Percentiles rank a stretch among this genome's conserved stretches.
phyloP scores from a whole-genome alignment of 129 eudicot species.

The Erigeron canadensis region DNA sequence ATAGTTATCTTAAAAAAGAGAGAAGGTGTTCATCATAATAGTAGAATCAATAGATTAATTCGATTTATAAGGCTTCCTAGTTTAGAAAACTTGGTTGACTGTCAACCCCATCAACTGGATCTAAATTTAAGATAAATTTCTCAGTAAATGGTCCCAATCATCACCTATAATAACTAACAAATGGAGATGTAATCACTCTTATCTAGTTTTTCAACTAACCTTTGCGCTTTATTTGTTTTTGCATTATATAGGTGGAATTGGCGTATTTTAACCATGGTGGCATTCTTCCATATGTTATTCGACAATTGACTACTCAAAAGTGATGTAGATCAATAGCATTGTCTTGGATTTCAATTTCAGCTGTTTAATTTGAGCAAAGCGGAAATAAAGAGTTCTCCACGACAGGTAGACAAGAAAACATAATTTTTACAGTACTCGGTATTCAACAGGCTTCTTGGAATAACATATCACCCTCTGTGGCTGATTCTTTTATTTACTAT shows the following conservation, averaged over 20 bases:
- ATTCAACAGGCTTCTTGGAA: not conserved
- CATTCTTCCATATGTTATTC: constrained; percentile 57
- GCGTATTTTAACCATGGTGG: constrained; percentile 68
- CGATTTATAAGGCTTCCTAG: not conserved
- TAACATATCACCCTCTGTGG: not conserved
- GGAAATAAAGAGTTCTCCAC: constrained; percentile 12
- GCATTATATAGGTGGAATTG: constrained; percentile 52
- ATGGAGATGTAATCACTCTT: not conserved
- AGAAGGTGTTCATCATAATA: not conserved
- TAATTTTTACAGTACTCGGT: not conserved
- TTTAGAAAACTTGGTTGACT: not conserved
- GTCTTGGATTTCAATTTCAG: not conserved
- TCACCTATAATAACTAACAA: not conserved
- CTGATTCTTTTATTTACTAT: not conserved
- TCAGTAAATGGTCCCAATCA: not conserved
- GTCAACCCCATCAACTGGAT: not conserved
- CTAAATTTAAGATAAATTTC: not conserved
- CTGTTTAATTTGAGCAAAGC: not conserved
- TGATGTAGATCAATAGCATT: constrained; percentile 11
- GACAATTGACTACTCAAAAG: constrained; percentile 45
- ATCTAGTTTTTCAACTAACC: not conserved
- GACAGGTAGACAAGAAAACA: not conserved
- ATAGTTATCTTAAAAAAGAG: not conserved
- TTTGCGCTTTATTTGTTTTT: constrained; percentile 4
- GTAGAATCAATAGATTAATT: not conserved